Base-by-base conservation (phyloP, 371 early-diverging fungal genomes). In the Mucor circinelloides region DNA sequence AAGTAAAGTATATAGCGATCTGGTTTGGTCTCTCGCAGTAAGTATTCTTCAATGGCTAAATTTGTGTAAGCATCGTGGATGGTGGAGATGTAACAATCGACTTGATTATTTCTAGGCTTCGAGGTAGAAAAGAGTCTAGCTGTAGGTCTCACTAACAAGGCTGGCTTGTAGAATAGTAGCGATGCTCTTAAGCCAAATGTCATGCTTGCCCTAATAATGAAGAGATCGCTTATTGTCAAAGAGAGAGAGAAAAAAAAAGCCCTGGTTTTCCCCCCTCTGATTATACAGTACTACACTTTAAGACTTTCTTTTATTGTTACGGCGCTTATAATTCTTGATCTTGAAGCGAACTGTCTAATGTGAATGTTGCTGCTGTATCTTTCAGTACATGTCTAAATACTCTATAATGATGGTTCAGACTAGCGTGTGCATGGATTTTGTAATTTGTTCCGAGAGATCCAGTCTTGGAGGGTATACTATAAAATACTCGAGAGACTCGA, bases 41-140 rank as follows among this genome's bases (percentile, higher is more conserved):
- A 62, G 91, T 94, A 94, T 79, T 97, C 97, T 78, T 97, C 98
- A 70, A 95, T 87, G 7, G 97, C 97, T 44, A 97, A 83, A 80
- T 97, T 97, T 34, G 90, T 74, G 80, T 86, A 96, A 5, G 94
- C 94, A 78, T 96, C 92, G 17, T 82, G 87, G 44, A 88, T 71
- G 19, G 79, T 87, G 10, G 95, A 95, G 58, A 91, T 75, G 64
- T 78, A 83, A 56, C 83, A 83, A 38, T 80, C 80, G 0, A 83
- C 83, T 64, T 78, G 71, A 36, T 64, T 72, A 13, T 25, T 27
- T n/a, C 13, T 21, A 52, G 3, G 28, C 2, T n/a, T 32, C 6
- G 46, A 25, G 2, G 60, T 38, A 0, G 71, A 67, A 38, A 67
- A 67, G 2, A 55, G 30, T 10, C 52, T 52, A 2, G 52, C 5